Evolutionary conservation across 495 filamentous ascomycete species (phyloP).

Genomic region (Podospora appendiculata): DNA sequence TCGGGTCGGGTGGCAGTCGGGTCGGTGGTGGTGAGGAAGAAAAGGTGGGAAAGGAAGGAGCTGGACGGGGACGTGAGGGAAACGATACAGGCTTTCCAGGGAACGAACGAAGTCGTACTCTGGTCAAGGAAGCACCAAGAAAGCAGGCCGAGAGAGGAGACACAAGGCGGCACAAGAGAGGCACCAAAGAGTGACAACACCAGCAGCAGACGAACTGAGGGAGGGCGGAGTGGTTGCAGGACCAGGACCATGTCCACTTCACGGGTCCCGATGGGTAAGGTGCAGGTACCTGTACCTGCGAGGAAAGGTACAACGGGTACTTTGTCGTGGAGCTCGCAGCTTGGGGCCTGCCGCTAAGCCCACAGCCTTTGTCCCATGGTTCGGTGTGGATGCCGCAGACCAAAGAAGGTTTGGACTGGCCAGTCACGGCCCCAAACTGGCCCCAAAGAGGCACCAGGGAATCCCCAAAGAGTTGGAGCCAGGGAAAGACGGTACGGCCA

Average conservation of each 20-base stretch:
- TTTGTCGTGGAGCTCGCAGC: conserved; percentile 3
- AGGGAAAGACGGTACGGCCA: conserved; percentile 11
- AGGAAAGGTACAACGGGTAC: conserved; percentile 7
- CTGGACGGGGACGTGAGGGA: conserved; percentile 3
- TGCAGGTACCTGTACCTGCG: too few relatives aligned
- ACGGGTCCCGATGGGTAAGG: too few relatives aligned
- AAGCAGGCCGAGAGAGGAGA: conserved; percentile 3
- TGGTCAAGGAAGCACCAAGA: conserved; percentile 1
- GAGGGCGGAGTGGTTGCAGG: conserved; percentile 15
- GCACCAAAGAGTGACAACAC: conserved; percentile 9
- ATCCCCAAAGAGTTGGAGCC: background rate
- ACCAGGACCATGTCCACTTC: background rate
- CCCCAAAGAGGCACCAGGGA: conserved; percentile 3
- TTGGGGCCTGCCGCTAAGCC: conserved; percentile 11
- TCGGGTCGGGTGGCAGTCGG: background rate
- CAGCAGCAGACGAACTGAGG: conserved; percentile 6
- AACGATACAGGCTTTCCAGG: background rate
- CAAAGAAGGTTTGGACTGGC: conserved; percentile 1
- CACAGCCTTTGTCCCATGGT: conserved; percentile 17
- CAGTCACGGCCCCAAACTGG: conserved; percentile 4
- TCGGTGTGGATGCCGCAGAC: background rate
- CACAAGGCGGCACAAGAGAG: conserved; percentile 8
- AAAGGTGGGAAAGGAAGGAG: background rate
- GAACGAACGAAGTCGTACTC: conserved; percentile 4
- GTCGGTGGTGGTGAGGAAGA: background rate